Evolutionary conservation across 164 flowering plant genomes (phyloP).

Genomic region (Berberis vulgaris): DNA sequence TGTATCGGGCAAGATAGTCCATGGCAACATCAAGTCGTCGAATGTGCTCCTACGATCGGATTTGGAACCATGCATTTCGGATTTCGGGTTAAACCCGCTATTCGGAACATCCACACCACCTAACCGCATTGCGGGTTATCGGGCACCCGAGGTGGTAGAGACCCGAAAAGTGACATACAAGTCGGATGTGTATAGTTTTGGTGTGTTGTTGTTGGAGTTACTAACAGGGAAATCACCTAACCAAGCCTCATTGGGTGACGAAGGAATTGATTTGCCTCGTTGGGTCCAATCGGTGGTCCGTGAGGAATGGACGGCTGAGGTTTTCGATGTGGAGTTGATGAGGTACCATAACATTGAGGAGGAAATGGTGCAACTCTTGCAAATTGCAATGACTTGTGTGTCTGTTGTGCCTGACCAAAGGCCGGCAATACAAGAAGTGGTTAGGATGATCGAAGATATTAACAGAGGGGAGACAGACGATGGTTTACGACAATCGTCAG

Average conservation of each 20-base stretch:
- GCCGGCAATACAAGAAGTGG: slow-evolving; percentile 64
- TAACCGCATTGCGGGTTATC: slow-evolving; percentile 77
- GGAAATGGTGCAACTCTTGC: slow-evolving; percentile 94
- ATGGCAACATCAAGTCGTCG: slow-evolving; percentile 93
- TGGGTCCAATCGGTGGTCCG: slow-evolving; percentile 98
- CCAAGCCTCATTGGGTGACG: slow-evolving; percentile 84
- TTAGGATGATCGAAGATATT: slow-evolving; percentile 80
- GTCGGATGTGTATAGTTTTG: slow-evolving; percentile 93
- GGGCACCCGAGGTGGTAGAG: slow-evolving; percentile 89
- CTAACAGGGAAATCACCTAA: slow-evolving; percentile 92
- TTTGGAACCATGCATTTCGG: slow-evolving; percentile 56
- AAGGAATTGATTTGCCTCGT: slow-evolving; percentile 89
- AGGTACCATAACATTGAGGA: slow-evolving; percentile 77
- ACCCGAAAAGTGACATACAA: slow-evolving; percentile 72
- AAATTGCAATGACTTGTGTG: slow-evolving; percentile 91
- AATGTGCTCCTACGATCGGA: slow-evolving; percentile 71
- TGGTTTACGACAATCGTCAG: slow-evolving; percentile 63
- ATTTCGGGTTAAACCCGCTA: slow-evolving; percentile 71
- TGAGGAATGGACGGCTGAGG: slow-evolving; percentile 99
- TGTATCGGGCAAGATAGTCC: slow-evolving; percentile 48
- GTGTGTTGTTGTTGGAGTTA: slow-evolving; percentile 74
- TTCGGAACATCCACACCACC: slow-evolving; percentile 48
- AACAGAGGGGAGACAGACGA: slow-evolving; percentile 65
- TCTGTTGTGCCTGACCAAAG: slow-evolving; percentile 79
- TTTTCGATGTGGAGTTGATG: slow-evolving; percentile 89